Evolutionary conservation across 2,329 filamentous ascomycete species (phyloP).

Genomic region (Trichophyton simii): DNA sequence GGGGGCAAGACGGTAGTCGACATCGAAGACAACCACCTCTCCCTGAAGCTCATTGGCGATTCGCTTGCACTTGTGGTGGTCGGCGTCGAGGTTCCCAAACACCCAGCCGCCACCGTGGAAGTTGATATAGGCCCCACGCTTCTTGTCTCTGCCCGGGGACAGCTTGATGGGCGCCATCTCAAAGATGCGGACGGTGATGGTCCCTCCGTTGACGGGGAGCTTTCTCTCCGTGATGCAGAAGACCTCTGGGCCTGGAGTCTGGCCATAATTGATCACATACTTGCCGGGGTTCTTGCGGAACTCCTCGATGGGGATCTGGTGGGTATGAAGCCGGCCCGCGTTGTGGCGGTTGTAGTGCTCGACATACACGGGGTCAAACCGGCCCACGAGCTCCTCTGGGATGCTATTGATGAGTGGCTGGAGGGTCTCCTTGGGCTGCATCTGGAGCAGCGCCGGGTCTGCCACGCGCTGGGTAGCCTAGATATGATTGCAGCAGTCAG

Average conservation of each 20-base stretch:
- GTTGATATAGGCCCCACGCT: slow-evolving; percentile 31
- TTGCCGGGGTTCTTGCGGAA: slow-evolving; percentile 29
- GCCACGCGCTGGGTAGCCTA: slow-evolving; percentile 4
- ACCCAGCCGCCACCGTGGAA: slow-evolving; percentile 35
- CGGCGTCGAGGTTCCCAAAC: slow-evolving; percentile 28
- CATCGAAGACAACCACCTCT: slow-evolving; percentile 32
- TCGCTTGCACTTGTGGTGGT: slow-evolving; percentile 32
- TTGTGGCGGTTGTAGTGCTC: slow-evolving; percentile 34
- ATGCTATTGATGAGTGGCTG: slow-evolving; percentile 34
- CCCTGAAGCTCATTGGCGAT: slow-evolving; percentile 27
- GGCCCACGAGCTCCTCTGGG: slow-evolving; percentile 24
- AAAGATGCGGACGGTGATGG: slow-evolving; percentile 32
- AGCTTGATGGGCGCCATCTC: slow-evolving; percentile 22
- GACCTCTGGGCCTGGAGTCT: slow-evolving; percentile 25
- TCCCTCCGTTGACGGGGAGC: slow-evolving; percentile 28
- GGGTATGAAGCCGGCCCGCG: slow-evolving; percentile 30
- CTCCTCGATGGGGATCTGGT: slow-evolving; percentile 31
- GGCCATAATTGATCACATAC: slow-evolving; percentile 30
- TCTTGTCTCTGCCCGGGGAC: slow-evolving; percentile 18
- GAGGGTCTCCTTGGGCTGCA: slow-evolving; percentile 15
- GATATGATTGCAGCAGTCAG: not conserved
- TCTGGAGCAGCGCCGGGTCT: slow-evolving; percentile 18
- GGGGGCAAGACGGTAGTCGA: slow-evolving; percentile 33
- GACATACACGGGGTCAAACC: slow-evolving; percentile 32
- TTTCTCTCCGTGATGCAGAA: slow-evolving; percentile 30